Base-by-base conservation (phyloP, 2,329 filamentous ascomycete genomes). In the Clonostachys sp. region DNA sequence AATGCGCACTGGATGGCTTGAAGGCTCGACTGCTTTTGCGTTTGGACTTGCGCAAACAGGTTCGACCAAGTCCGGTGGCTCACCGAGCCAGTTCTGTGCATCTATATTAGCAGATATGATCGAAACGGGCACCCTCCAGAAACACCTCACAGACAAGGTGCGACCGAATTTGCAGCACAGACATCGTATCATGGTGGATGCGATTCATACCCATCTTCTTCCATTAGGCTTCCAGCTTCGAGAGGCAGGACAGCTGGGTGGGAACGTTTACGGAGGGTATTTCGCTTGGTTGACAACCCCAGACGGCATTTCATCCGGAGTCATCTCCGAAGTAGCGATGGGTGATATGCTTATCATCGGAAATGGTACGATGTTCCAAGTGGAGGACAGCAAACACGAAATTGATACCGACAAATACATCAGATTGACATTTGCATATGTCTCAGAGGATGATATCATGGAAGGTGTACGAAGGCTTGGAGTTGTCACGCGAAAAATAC, bases 1-100 rank as follows among this genome's bases (percentile, higher is more conserved):
- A 1, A 67, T 87, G 44, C 77, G 92, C 12, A 91, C 88, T 0
- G 92, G 92, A n/a, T 97, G 91, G 91, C 80, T 84, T 2, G 90
- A 96, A 62, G 86, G 79, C 1, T 84, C 82, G 6, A 71, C 75
- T 0, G 73, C 68, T 36, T 77, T 81, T 55, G 71, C 68, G 3
- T 59, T 67, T 45, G 81, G 80, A 0, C 55, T 81, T 1, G 67
- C 74, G 13, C 72, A 76, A 55, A 80, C 77, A 17, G 80, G 76
- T 1, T 71, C 73, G 2, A 78, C 77, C 17, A 64, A 70, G 34
- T 78, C 75, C 3, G 83, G 83, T 34, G 83, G 83, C 12, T 73
- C 79, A 5, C 77, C 82, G 9, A 71, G 69, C 49, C 77, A 80
- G 53, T 63, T 83, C n/a, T 66, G 67, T 3, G 78, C 80, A 0